These are phyloP conservation scores for Boletus patriciae DNA, from an alignment of 768 basidiomycete genomes.

Conservation along the genomic window DNA sequence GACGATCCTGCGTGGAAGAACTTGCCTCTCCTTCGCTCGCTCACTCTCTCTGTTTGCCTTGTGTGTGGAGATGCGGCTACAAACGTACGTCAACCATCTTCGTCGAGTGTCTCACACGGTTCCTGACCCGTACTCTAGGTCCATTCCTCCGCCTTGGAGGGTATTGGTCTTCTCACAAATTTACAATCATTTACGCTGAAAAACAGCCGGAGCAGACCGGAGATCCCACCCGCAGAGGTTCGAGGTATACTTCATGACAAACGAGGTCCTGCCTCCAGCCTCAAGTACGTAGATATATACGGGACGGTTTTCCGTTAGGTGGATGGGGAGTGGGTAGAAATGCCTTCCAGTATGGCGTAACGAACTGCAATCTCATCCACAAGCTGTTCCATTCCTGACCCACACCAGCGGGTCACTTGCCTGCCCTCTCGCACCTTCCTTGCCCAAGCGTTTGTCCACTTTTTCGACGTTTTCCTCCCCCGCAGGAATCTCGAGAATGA, in stretches of 20 bases:
- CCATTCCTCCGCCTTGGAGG: neutral
- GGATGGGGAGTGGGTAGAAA: slow-evolving; percentile 9
- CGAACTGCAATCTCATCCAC: neutral
- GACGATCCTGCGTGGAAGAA: neutral
- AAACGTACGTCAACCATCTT: neutral
- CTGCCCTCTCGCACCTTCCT: slow-evolving; percentile 42
- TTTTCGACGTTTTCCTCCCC: slow-evolving; percentile 24
- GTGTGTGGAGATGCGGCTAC: too few species aligned
- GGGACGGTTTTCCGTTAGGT: neutral
- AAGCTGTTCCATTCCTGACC: neutral
- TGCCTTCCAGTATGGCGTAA: neutral
- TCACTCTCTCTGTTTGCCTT: neutral
- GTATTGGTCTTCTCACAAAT: neutral
- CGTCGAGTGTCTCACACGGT: neutral
- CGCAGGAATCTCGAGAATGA: too few species aligned
- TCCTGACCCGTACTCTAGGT: slow-evolving; percentile 2
- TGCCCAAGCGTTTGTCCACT: slow-evolving; percentile 40
- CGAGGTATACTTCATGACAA: neutral
- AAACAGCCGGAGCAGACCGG: neutral
- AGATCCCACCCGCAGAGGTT: neutral
- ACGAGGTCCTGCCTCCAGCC: neutral
- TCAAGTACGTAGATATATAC: neutral
- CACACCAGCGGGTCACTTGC: slow-evolving; percentile 48
- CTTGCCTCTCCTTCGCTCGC: slow-evolving; percentile 2
- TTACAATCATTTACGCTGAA: slow-evolving; percentile 5